Conservation (phyloP, 2,329 filamentous ascomycete species). For the Aspergillus viridinutans region DNA sequence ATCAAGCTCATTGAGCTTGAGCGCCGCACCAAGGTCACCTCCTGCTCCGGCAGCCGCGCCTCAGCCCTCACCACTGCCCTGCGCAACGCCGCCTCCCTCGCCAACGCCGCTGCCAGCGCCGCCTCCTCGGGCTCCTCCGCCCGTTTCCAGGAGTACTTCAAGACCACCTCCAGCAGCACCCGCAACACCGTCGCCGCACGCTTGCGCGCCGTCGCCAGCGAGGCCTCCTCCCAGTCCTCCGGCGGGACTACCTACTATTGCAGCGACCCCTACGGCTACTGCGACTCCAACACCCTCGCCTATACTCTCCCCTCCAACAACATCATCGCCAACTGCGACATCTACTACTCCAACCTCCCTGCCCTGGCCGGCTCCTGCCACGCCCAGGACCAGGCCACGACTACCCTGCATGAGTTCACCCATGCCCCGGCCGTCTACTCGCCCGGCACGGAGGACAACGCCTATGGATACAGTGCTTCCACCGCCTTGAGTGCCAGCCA, state of each 20-base stretch:
- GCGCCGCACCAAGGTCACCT: slow-evolving; percentile 50
- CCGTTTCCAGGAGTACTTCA: slow-evolving; percentile 55
- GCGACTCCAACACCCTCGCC: slow-evolving; percentile 52
- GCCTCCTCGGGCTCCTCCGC: slow-evolving; percentile 42
- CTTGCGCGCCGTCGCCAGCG: slow-evolving; percentile 51
- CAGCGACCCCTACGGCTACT: slow-evolving; percentile 53
- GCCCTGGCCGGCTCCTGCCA: slow-evolving; percentile 53
- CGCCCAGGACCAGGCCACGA: slow-evolving; percentile 62
- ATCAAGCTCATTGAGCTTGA: slow-evolving; percentile 33
- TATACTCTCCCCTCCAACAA: slow-evolving; percentile 56
- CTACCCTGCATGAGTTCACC: slow-evolving; percentile 62
- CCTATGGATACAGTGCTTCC: slow-evolving; percentile 53
- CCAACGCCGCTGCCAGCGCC: slow-evolving; percentile 51
- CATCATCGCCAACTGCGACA: slow-evolving; percentile 59
- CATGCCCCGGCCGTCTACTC: slow-evolving; percentile 52
- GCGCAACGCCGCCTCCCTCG: slow-evolving; percentile 44
- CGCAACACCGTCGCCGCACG: slow-evolving; percentile 49
- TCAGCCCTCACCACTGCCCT: slow-evolving; percentile 50
- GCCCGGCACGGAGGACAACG: slow-evolving; percentile 56
- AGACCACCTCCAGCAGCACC: slow-evolving; percentile 47
- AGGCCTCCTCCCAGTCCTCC: slow-evolving; percentile 51
- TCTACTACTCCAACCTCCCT: slow-evolving; percentile 53
- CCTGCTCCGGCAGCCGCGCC: slow-evolving; percentile 51
- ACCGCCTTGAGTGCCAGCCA: slow-evolving; percentile 44
- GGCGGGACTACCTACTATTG: slow-evolving; percentile 56